These are phyloP conservation scores for Citrullus colocynthis DNA, from an alignment of 306 rosid species.

Conservation along the genomic window DNA sequence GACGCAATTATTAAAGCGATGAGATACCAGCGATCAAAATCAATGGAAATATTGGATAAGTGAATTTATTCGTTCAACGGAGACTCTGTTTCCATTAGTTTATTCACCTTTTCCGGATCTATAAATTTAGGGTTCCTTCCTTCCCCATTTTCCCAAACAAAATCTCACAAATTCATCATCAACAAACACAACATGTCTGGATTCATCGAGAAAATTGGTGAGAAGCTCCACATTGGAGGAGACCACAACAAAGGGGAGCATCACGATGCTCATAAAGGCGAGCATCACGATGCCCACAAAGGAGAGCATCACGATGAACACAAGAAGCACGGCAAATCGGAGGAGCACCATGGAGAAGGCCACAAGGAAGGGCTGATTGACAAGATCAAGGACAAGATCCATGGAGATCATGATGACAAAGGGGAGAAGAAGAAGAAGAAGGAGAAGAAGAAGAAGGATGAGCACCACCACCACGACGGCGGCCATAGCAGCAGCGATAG, in stretches of 20 bases:
- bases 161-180: background rate
- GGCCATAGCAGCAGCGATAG: slow-evolving; percentile 4
- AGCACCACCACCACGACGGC: background rate
- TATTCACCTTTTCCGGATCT: background rate
- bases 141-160: background rate
- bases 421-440: background rate
- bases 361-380: background rate
- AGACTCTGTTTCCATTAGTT: background rate
- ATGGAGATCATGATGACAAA: background rate
- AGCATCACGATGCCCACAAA: background rate
- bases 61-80: background rate
- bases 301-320: background rate
- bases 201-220: background rate
- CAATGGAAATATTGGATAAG: background rate
- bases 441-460: background rate
- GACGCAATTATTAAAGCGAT: background rate
- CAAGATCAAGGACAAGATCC: slow-evolving; percentile 9
- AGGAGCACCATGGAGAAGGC: background rate
- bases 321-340: background rate
- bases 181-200: background rate
- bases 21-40: background rate
- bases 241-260: background rate
- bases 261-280: background rate
- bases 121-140: background rate
- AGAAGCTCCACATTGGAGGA: slow-evolving; percentile 3